Evolutionary conservation across 176 grass and related monocot genomes (phyloP).

Genomic region (Zoysia japonica): DNA sequence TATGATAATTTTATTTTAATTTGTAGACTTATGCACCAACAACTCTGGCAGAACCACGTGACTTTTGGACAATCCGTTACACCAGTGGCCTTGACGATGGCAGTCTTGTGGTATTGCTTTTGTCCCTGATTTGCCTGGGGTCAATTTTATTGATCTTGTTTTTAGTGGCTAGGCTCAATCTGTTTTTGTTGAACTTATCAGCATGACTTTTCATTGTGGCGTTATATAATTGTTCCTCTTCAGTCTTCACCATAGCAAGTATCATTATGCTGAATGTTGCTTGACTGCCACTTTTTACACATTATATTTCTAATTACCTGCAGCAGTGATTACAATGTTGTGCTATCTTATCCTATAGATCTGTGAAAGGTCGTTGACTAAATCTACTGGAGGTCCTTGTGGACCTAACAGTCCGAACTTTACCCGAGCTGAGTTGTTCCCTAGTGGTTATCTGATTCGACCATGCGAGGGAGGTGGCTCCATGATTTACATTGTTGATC

Average conservation of each 20-base stretch:
- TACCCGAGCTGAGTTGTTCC: constrained; percentile 86
- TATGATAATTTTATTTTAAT: constrained; percentile 17
- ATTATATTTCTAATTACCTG: background rate
- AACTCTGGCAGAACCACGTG: constrained; percentile 70
- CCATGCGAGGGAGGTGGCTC: constrained; percentile 97
- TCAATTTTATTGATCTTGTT: constrained; percentile 13
- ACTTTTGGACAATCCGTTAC: constrained; percentile 97
- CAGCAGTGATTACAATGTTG: constrained; percentile 15
- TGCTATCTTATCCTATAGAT: constrained; percentile 56
- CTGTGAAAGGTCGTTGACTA: constrained; percentile 93
- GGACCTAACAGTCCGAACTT: constrained; percentile 75
- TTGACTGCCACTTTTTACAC: background rate
- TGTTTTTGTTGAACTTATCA: too few species aligned
- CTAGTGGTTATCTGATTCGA: constrained; percentile 93
- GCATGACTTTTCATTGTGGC: too few species aligned
- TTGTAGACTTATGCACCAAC: constrained; percentile 85
- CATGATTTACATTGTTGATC: constrained; percentile 99
- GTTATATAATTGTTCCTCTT: too few species aligned
- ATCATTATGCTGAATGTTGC: constrained; percentile 6
- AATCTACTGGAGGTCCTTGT: constrained; percentile 83
- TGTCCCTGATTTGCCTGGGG: background rate
- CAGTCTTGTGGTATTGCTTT: constrained; percentile 88
- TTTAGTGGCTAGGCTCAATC: background rate
- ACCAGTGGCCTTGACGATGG: constrained; percentile 93
- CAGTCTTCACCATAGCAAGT: background rate